phyloP scores from a whole-genome alignment of 2,329 filamentous ascomycete genomes.

The Colletotrichum truncatum region DNA sequence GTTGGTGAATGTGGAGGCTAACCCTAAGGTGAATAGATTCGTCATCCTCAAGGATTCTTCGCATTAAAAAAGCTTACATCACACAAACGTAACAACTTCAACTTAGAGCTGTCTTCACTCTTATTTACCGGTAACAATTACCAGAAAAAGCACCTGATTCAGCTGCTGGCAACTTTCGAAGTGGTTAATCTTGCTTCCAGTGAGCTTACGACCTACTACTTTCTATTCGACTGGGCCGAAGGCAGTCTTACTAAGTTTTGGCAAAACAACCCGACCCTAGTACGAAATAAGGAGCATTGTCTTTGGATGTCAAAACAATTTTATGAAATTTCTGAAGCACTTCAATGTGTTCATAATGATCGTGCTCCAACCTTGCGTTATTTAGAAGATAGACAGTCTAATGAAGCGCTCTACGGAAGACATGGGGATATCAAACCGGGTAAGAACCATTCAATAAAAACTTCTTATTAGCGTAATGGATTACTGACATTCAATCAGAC shows the following conservation, averaged over 20 bases:
- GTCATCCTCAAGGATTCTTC: slow-evolving; percentile 11
- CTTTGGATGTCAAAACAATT: slow-evolving; percentile 18
- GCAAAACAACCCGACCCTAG: background rate
- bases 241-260: slow-evolving; percentile 14
- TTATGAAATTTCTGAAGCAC: slow-evolving; percentile 1
- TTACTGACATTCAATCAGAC: background rate
- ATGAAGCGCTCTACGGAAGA: slow-evolving; percentile 5
- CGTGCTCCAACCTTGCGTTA: background rate
- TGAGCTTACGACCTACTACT: background rate
- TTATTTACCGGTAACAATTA: background rate
- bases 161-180: slow-evolving; percentile 16
- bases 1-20: background rate
- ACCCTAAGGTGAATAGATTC: background rate
- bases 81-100: background rate
- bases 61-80: slow-evolving; percentile 24
- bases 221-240: slow-evolving; percentile 20
- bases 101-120: slow-evolving; percentile 7
- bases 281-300: background rate
- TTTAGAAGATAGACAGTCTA: background rate
- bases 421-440: slow-evolving; percentile 21
- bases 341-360: slow-evolving; percentile 13
- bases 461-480: too few relatives aligned
- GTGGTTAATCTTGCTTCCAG: background rate
- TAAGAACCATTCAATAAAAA: too few relatives aligned
- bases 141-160: slow-evolving; percentile 6